Base-by-base conservation (phyloP, 1,284 basidiomycete genomes). In the Fomitopsis palustris region DNA sequence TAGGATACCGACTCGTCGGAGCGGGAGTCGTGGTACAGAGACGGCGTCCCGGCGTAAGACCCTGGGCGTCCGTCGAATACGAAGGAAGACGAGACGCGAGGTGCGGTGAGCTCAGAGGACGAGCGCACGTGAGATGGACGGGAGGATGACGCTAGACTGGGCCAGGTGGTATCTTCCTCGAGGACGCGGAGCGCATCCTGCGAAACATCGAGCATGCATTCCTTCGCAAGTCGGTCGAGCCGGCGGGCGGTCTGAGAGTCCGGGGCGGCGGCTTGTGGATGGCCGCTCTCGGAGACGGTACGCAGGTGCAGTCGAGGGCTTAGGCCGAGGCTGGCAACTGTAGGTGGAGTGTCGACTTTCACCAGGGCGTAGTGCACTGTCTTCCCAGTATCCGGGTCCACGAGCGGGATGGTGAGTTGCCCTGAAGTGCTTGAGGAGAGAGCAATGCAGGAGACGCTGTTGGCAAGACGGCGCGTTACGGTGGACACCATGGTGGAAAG, bases 171-270 rank as follows among this genome's bases (percentile, higher is more conserved):
- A 19, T 57, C 56, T n/a, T 57, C 56, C 31, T 53, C 56, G 23
- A 56, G 33, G n/a, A 57, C 27, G 16, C 42, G 35, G 8, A 59
- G 53, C 19, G 53, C 57, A n/a, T 35, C 10, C 3, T 12, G 53
- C 6, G 57, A 55, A 35, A 59, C 42, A n/a, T 59, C 57, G 23
- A 59, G 57, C 23, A 59, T 37, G 31, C 45, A 59, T 23, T 55
- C 43, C 31, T 55, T 35, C 9, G 33, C 29, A 7, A 55, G 57
- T 1, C 53, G 43, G 9, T 53, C 45, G n/a, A 55, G 57, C 16
- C 57, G 41, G 29, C 33, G 43, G 12, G 31, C 53, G 25, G 37
- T 47, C 35, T 31, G 33, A 6, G 38, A 41, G 14, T 42, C 12
- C 6, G 19, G 57, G 14, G 31, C 25, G 9, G 19, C 8, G 23